Percentiles rank a stretch among this genome's conserved stretches.
Conservation (phyloP, 805 yeast species). For the Saccharomycopsis javanensis region DNA sequence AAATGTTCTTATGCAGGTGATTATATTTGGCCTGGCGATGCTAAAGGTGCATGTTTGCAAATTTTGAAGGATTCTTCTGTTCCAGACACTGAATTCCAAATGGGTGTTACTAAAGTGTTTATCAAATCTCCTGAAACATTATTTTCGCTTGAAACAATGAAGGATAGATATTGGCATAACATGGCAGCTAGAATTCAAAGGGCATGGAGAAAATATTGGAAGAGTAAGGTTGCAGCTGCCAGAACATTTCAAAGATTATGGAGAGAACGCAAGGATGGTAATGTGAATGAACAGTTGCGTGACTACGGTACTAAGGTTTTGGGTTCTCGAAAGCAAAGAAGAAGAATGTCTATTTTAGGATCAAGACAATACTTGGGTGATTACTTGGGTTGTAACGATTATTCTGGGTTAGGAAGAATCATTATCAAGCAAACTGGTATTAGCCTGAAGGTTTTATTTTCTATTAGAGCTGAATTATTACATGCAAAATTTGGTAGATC, state of each 20-base stretch:
- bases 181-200: slow-evolving; percentile 97
- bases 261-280: slow-evolving; percentile 72
- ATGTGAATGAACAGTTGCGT: slow-evolving; percentile 72
- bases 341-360: slow-evolving; percentile 79
- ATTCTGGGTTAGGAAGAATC: slow-evolving; percentile 61
- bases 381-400: slow-evolving; percentile 74
- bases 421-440: slow-evolving; percentile 62
- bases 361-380: slow-evolving; percentile 92
- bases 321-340: slow-evolving; percentile 74
- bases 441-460: slow-evolving; percentile 61
- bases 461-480: slow-evolving; percentile 71
- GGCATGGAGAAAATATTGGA: slow-evolving; percentile 83
- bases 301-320: slow-evolving; percentile 71
- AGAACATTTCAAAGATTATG: slow-evolving; percentile 70
- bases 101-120: slow-evolving; percentile 87
- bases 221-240: slow-evolving; percentile 81
- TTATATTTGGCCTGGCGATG: slow-evolving; percentile 54
- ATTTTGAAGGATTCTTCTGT: slow-evolving; percentile 54
- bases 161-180: slow-evolving; percentile 95
- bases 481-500: slow-evolving; percentile 89
- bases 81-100: slow-evolving; percentile 73
- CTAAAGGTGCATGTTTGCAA: slow-evolving; percentile 42
- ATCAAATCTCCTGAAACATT: slow-evolving; percentile 95
- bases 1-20: slow-evolving; percentile 90
- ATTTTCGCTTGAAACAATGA: slow-evolving; percentile 89